Conservation (phyloP, 2,329 filamentous ascomycete species). For the Periconia sp. region DNA sequence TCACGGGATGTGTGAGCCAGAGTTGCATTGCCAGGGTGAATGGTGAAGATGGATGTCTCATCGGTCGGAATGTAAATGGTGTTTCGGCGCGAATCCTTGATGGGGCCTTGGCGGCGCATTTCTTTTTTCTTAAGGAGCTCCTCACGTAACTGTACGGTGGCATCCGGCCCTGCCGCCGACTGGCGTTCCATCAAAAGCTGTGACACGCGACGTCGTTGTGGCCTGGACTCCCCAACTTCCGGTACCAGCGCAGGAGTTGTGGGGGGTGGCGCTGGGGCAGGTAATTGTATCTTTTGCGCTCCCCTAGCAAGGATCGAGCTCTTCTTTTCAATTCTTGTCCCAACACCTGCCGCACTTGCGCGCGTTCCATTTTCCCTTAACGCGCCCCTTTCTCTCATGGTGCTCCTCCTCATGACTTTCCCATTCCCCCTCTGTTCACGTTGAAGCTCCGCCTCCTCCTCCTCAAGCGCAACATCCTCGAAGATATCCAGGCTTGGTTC, state of each 20-base stretch:
- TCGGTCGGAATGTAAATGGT: constrained; percentile 56
- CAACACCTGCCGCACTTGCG: constrained; percentile 27
- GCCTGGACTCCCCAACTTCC: constrained; percentile 24
- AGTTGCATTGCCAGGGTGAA: constrained; percentile 50
- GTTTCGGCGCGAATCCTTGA: constrained; percentile 48
- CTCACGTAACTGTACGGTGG: constrained; percentile 34
- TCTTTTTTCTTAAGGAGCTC: constrained; percentile 33
- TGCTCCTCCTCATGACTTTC: constrained; percentile 20
- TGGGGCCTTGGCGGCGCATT: constrained; percentile 29
- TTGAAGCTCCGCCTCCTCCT: constrained; percentile 26
- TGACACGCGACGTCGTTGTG: constrained; percentile 40
- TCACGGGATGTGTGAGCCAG: constrained; percentile 23
- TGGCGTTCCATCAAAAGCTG: constrained; percentile 33
- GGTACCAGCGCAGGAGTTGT: constrained; percentile 6
- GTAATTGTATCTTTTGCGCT: constrained; percentile 36
- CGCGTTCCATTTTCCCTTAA: constrained; percentile 7
- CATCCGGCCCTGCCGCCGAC: constrained; percentile 20
- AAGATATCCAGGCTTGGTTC: constrained; percentile 40
- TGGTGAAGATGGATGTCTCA: constrained; percentile 54
- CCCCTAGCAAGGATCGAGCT: constrained; percentile 39
- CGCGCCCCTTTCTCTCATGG: background rate
- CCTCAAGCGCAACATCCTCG: constrained; percentile 41
- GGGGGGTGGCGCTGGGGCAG: constrained; percentile 1
- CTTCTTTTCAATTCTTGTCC: constrained; percentile 22
- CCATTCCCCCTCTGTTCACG: constrained; percentile 16